phyloP scores from a whole-genome alignment of 257 asterid species.

The Solanum pinnatisectum region DNA sequence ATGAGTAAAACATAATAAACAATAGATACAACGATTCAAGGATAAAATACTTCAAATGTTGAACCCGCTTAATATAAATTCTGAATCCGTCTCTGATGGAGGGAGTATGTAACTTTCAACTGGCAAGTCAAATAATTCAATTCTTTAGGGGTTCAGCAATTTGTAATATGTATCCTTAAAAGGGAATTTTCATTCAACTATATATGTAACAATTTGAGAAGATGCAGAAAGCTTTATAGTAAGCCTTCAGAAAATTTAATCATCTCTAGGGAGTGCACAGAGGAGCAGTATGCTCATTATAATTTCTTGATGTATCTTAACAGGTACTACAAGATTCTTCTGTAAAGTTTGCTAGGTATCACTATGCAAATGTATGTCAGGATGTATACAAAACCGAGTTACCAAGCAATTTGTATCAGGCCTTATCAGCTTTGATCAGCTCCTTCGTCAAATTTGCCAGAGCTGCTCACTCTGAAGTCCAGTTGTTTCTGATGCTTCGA shows the following conservation, averaged over 20 bases:
- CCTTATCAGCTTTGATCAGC: conserved; percentile 63
- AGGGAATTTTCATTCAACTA: neutral
- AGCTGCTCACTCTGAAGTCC: conserved; percentile 63
- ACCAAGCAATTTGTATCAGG: neutral
- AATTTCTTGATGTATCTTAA: neutral
- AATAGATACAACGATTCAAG: neutral
- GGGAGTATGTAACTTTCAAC: neutral
- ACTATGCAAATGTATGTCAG: neutral
- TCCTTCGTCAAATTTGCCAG: conserved; percentile 86
- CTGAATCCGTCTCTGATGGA: neutral
- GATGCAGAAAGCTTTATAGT: neutral
- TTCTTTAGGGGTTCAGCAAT: neutral
- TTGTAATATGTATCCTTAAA: neutral
- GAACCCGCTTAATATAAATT: neutral
- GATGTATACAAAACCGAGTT: neutral
- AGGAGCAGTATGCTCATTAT: neutral
- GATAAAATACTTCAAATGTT: neutral
- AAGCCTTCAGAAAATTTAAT: neutral
- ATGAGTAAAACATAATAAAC: neutral
- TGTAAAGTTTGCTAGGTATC: neutral
- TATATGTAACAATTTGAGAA: neutral
- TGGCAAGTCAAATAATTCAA: neutral
- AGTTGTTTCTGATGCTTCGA: conserved; percentile 88
- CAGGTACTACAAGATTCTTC: neutral
- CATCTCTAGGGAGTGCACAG: neutral